Percentiles rank a stretch among this genome's conserved stretches.
Evolutionary conservation across 208 protist species (phyloP).

Genomic region (Spongospora subterranea): DNA sequence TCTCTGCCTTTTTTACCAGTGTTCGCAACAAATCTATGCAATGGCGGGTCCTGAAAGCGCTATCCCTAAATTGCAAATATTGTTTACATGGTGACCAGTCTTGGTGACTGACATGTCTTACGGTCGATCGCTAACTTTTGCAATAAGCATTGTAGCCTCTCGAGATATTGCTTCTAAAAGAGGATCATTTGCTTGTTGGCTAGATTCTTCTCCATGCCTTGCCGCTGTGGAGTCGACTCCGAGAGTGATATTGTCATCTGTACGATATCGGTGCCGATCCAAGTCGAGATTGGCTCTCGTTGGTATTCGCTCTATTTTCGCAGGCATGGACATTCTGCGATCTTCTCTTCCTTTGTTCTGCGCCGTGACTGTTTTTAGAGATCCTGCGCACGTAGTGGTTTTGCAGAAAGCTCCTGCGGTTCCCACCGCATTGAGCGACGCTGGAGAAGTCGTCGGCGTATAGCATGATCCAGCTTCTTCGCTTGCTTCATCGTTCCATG

Average conservation of each 20-base stretch:
- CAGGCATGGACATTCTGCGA: neutral
- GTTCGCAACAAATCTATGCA: neutral
- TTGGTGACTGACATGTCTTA: neutral
- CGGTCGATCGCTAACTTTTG: conserved; percentile 13
- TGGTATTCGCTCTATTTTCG: neutral
- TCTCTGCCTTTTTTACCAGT: conserved; percentile 2
- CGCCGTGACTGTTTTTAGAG: too few relatives aligned
- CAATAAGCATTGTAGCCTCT: neutral
- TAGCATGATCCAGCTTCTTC: too few relatives aligned
- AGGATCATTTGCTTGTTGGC: neutral
- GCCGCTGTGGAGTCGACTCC: neutral
- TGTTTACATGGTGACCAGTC: neutral
- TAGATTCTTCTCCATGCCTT: neutral
- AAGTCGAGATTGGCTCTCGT: neutral
- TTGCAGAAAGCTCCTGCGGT: too few relatives aligned
- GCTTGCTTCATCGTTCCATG: too few relatives aligned
- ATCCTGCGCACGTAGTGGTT: too few relatives aligned
- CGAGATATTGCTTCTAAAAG: conserved; percentile 14
- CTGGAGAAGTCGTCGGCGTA: too few relatives aligned
- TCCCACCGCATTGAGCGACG: too few relatives aligned
- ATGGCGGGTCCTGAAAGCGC: neutral
- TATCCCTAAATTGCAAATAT: neutral
- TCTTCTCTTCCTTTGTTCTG: too few relatives aligned
- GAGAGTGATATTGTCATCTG: neutral
- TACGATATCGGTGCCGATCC: neutral